Evolutionary conservation across 176 grass and related monocot species (phyloP).

Genomic region (Aegilops longissima): DNA sequence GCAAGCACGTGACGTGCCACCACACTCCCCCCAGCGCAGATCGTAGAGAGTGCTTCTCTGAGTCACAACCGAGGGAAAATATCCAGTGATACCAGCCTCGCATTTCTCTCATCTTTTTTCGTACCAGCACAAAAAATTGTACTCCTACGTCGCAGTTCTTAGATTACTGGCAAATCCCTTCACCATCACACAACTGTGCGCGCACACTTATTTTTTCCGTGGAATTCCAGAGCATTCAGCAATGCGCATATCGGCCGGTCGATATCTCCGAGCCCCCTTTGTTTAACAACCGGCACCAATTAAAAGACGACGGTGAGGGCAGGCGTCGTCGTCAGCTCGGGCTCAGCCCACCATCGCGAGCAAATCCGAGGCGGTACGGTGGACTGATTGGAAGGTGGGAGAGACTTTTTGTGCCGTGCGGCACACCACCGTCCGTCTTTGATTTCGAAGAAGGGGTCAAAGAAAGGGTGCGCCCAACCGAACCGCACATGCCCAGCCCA

Average conservation of each 20-base stretch:
- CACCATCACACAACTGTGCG: not conserved
- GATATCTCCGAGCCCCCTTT: not conserved
- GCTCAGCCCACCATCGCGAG: not conserved
- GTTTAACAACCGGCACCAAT: not conserved
- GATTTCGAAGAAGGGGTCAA: conserved; percentile 26
- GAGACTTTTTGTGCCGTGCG: not conserved
- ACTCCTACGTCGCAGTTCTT: no score
- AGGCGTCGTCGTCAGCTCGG: not conserved
- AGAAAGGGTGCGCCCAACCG: conserved; percentile 32
- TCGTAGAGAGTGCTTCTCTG: not conserved
- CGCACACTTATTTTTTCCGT: no score
- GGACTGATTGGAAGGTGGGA: not conserved
- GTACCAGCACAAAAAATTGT: no score
- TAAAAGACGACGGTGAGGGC: not conserved
- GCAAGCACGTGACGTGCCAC: not conserved
- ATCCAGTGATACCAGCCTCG: not conserved
- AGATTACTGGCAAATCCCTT: not conserved
- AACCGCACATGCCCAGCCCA: conserved; percentile 32
- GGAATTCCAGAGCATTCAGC: not conserved
- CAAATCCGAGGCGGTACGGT: conserved; percentile 19
- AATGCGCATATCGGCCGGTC: not conserved
- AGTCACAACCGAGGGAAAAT: not conserved
- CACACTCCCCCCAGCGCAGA: not conserved
- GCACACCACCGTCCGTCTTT: not conserved
- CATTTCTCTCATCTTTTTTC: not conserved